These are phyloP conservation scores for Chlamydomonas applanata DNA, from an alignment of 139 green algal species.

Conservation along the genomic window DNA sequence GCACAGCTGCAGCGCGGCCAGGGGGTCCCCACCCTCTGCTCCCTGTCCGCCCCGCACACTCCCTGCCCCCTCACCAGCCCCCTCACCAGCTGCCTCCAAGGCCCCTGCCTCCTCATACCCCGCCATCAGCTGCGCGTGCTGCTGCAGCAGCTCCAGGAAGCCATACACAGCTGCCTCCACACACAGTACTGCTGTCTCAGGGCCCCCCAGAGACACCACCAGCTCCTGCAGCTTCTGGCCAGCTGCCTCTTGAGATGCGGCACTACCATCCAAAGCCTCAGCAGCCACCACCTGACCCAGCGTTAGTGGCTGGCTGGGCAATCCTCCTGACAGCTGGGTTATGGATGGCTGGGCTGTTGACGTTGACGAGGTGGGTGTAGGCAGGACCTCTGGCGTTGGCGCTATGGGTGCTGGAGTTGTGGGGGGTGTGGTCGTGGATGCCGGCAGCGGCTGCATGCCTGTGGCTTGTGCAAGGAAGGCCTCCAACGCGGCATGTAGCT, in stretches of 20 bases:
- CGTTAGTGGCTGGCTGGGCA: neutral
- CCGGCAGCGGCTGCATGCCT: neutral
- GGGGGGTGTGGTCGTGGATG: too few species aligned
- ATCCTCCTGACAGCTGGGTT: too few species aligned
- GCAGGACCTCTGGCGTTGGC: too few species aligned
- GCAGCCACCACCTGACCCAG: too few species aligned
- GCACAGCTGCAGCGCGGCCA: neutral
- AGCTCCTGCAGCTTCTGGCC: too few species aligned
- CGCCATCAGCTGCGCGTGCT: conserved; percentile 18
- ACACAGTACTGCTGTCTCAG: neutral
- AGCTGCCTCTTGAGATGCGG: too few species aligned
- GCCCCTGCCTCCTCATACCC: neutral
- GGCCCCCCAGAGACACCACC: neutral
- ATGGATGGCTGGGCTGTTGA: too few species aligned
- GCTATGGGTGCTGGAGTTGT: too few species aligned
- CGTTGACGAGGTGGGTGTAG: too few species aligned
- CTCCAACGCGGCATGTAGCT: conserved; percentile 15
- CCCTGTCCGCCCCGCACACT: neutral
- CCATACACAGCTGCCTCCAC: conserved; percentile 11
- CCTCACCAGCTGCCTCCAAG: neutral
- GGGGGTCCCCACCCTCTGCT: neutral
- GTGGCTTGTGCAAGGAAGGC: neutral
- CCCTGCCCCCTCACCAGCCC: neutral
- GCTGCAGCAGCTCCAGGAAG: conserved; percentile 26
- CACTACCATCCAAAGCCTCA: neutral